Evolutionary conservation across 1,139 yeast genomes (phyloP).

Genomic region (Saccharomyces hybrid): DNA sequence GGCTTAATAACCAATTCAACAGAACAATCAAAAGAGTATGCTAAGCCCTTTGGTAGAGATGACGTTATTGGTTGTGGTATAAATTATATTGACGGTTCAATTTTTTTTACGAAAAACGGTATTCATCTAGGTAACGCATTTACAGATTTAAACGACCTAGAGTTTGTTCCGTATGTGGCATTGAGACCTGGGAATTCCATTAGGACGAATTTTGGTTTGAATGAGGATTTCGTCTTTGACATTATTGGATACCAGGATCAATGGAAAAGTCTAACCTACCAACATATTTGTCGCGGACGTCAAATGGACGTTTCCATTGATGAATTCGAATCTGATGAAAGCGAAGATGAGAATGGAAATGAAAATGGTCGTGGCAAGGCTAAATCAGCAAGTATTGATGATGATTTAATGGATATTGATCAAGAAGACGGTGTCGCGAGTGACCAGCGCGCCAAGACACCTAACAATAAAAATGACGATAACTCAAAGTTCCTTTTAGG

Average conservation of each 20-base stretch:
- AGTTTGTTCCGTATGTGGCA: constrained; percentile 45
- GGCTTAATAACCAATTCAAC: constrained; percentile 41
- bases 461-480: neutral
- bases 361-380: constrained; percentile 3
- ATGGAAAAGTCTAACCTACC: constrained; percentile 32
- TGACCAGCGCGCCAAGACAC: neutral
- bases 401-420: constrained; percentile 7
- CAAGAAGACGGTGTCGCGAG: neutral
- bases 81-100: constrained; percentile 52
- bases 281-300: constrained; percentile 20
- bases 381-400: neutral
- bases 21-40: constrained; percentile 32
- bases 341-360: constrained; percentile 1
- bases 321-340: constrained; percentile 11
- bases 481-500: constrained; percentile 14
- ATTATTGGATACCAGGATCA: constrained; percentile 55
- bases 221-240: constrained; percentile 57
- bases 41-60: constrained; percentile 42
- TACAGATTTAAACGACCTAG: constrained; percentile 33
- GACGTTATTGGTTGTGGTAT: constrained; percentile 84
- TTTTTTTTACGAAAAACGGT: constrained; percentile 82
- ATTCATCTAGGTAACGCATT: constrained; percentile 49
- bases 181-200: constrained; percentile 43
- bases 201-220: constrained; percentile 62
- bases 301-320: constrained; percentile 11